Evolutionary conservation across 2,329 filamentous ascomycete genomes (phyloP).

Genomic region (Colletotrichum destructivum): DNA sequence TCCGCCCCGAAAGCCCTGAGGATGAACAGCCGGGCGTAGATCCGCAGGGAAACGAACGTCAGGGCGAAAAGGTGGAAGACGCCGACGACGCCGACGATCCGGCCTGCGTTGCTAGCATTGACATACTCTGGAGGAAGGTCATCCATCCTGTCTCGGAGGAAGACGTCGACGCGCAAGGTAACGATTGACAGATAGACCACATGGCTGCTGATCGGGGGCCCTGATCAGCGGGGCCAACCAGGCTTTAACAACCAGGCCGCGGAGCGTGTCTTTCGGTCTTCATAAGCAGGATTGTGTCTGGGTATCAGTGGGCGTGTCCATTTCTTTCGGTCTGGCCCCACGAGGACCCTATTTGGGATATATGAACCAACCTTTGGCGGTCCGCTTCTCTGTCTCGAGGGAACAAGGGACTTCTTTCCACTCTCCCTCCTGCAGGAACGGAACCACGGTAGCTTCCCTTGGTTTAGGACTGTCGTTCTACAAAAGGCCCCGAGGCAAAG

Average conservation of each 20-base stretch:
- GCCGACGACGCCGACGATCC: constrained; percentile 43
- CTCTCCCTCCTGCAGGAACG: too few species aligned
- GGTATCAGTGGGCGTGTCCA: neutral
- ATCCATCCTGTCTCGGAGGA: neutral
- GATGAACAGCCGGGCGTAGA: constrained; percentile 47
- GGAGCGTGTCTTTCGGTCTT: neutral
- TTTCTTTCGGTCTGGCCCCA: neutral
- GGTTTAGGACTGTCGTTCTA: too few species aligned
- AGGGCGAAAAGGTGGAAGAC: constrained; percentile 45
- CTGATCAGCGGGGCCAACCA: too few species aligned
- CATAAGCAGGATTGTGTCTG: neutral
- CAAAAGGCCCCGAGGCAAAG: too few species aligned
- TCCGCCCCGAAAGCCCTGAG: constrained; percentile 48
- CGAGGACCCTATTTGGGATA: neutral
- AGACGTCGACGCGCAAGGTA: neutral
- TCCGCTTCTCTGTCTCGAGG: neutral
- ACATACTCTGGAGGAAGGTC: constrained; percentile 25
- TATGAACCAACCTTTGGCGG: neutral
- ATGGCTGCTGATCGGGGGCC: neutral
- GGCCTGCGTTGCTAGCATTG: constrained; percentile 38
- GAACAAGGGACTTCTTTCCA: too few species aligned
- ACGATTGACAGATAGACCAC: neutral
- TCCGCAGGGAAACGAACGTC: constrained; percentile 45
- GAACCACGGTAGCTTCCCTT: too few species aligned
- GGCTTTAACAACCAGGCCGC: neutral